Evolutionary conservation across 768 basidiomycete genomes (phyloP).

Genomic region (Podaxis sp.): DNA sequence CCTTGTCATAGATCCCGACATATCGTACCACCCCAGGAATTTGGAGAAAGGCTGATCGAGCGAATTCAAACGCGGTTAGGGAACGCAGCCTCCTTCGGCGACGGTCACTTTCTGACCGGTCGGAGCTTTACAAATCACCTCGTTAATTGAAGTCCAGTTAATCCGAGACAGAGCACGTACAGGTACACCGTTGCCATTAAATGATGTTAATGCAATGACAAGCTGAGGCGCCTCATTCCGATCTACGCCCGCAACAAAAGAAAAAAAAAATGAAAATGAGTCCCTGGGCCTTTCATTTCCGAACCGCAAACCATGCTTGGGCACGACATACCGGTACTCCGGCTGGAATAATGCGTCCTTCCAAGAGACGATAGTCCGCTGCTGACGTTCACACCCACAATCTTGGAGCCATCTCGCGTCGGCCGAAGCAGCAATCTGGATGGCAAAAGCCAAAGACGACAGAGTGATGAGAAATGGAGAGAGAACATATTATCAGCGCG

Average conservation of each 20-base stretch:
- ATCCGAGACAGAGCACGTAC: background rate
- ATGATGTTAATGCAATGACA: background rate
- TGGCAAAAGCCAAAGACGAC: background rate
- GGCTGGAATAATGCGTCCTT: background rate
- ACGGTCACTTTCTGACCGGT: background rate
- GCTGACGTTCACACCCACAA: background rate
- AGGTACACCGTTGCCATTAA: background rate
- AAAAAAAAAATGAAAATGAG: background rate
- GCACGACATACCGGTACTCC: conserved; percentile 2
- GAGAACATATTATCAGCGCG: background rate
- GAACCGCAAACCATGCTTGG: background rate
- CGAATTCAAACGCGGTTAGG: background rate
- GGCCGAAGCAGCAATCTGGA: conserved; percentile 4
- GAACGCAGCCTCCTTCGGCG: no score
- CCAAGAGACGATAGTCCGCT: background rate
- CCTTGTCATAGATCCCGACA: background rate
- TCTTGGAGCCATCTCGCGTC: background rate
- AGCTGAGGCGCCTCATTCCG: background rate
- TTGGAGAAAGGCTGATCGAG: background rate
- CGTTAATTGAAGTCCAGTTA: background rate
- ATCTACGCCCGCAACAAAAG: background rate
- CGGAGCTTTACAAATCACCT: background rate
- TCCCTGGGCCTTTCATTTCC: background rate
- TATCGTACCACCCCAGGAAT: background rate
- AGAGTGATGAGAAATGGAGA: background rate